phyloP scores from a whole-genome alignment of 192 early-diverging fungal genomes.

The Backusella parvicylindrica region DNA sequence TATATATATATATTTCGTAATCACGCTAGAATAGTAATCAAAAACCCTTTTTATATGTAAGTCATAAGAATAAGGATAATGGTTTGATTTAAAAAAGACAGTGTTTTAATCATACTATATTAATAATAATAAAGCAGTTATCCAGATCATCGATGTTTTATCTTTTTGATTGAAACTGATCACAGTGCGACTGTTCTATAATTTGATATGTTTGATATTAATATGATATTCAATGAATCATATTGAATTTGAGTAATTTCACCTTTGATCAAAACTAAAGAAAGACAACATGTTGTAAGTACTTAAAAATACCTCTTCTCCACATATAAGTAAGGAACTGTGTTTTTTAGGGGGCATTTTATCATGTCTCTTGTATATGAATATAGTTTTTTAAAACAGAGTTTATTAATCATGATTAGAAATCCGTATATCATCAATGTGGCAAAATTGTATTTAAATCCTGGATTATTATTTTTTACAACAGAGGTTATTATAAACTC shows the following conservation, averaged over 20 bases:
- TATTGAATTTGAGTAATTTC: neutral
- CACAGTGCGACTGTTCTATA: neutral
- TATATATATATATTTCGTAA: neutral
- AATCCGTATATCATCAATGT: neutral
- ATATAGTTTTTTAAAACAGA: neutral
- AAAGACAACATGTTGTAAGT: neutral
- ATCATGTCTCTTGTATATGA: neutral
- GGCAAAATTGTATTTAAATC: neutral
- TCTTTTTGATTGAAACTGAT: neutral
- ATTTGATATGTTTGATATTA: neutral
- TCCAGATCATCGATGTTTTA: neutral
- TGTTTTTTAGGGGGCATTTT: neutral
- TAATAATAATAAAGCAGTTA: neutral
- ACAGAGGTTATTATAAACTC: neutral
- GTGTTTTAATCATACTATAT: neutral
- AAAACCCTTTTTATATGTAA: neutral
- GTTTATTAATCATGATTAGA: neutral
- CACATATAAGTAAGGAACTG: neutral
- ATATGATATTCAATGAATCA: neutral
- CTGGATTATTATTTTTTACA: neutral
- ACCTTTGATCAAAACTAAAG: neutral
- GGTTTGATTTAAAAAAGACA: no score
- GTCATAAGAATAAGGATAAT: neutral
- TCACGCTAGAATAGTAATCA: neutral
- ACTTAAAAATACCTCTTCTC: neutral